Evolutionary conservation across 2,329 filamentous ascomycete genomes (phyloP).

Genomic region (Sporothrix pallida): DNA sequence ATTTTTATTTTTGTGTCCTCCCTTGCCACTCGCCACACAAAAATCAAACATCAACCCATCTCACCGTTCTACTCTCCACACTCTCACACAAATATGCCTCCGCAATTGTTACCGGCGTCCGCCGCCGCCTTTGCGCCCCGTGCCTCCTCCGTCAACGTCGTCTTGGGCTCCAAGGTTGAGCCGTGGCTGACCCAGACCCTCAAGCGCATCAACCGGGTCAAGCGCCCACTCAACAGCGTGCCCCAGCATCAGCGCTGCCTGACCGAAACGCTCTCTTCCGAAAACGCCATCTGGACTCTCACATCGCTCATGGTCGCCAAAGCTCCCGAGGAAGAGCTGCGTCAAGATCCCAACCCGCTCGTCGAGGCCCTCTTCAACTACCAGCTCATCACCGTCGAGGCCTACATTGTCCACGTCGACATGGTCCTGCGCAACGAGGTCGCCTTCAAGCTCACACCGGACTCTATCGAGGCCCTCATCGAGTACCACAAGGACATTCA

Average conservation of each 20-base stretch:
- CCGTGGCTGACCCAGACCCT: slow-evolving; percentile 96
- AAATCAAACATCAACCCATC: not conserved
- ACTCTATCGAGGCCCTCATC: slow-evolving; percentile 90
- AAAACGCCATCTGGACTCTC: slow-evolving; percentile 92
- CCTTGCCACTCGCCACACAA: slow-evolving; percentile 4
- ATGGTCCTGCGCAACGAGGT: slow-evolving; percentile 98
- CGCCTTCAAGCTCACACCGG: slow-evolving; percentile 93
- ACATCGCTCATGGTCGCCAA: slow-evolving; percentile 93
- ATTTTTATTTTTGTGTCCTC: slow-evolving; percentile 42
- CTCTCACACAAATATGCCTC: slow-evolving; percentile 68
- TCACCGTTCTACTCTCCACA: not conserved
- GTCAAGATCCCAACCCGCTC: slow-evolving; percentile 79
- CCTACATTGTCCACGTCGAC: slow-evolving; percentile 98
- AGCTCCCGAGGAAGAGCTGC: slow-evolving; percentile 81
- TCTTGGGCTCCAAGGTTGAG: slow-evolving; percentile 89
- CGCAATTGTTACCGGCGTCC: slow-evolving; percentile 90
- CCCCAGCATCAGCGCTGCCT: slow-evolving; percentile 94
- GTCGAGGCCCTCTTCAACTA: slow-evolving; percentile 91
- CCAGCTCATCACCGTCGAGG: slow-evolving; percentile 90
- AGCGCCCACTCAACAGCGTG: slow-evolving; percentile 95
- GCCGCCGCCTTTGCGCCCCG: slow-evolving; percentile 95
- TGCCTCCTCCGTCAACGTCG: slow-evolving; percentile 88
- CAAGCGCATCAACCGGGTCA: slow-evolving; percentile 95
- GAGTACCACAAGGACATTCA: slow-evolving; percentile 97
- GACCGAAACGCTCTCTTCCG: slow-evolving; percentile 88